Conservation (phyloP, 108 stramenopile species). For the Nitzschia inconspicua region DNA sequence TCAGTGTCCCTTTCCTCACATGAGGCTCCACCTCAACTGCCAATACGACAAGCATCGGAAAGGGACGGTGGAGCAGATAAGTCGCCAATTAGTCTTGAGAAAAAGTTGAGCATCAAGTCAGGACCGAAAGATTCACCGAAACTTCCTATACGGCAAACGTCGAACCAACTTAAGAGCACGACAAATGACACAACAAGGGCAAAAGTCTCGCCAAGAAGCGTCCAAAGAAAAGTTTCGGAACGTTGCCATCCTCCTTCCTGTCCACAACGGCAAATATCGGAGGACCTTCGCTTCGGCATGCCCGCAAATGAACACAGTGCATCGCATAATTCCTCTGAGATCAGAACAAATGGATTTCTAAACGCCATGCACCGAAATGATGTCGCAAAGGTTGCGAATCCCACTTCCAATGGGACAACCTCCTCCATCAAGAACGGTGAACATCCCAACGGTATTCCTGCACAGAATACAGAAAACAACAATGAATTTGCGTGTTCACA, state of each 20-base stretch:
- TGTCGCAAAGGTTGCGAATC: no score
- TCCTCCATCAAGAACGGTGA: constrained; percentile 1
- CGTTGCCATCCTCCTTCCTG: not conserved
- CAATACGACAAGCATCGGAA: no score
- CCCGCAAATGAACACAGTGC: no score
- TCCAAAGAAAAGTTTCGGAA: not conserved
- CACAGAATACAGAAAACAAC: not conserved
- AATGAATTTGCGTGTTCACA: not conserved
- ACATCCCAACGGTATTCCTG: not conserved
- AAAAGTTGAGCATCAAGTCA: not conserved
- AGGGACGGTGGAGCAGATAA: no score
- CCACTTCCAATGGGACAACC: not conserved
- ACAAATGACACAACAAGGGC: no score
- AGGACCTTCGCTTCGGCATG: no score
- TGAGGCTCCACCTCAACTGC: no score
- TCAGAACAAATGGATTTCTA: no score
- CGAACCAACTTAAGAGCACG: not conserved
- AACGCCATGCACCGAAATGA: no score
- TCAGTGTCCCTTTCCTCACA: no score
- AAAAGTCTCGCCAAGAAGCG: not conserved
- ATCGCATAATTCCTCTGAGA: no score
- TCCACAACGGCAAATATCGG: not conserved
- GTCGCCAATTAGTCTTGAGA: no score
- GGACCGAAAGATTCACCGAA: not conserved
- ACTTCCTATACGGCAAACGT: not conserved